Evolutionary conservation across 495 filamentous ascomycete genomes (phyloP).

Genomic region (Penicilliopsis zonata): DNA sequence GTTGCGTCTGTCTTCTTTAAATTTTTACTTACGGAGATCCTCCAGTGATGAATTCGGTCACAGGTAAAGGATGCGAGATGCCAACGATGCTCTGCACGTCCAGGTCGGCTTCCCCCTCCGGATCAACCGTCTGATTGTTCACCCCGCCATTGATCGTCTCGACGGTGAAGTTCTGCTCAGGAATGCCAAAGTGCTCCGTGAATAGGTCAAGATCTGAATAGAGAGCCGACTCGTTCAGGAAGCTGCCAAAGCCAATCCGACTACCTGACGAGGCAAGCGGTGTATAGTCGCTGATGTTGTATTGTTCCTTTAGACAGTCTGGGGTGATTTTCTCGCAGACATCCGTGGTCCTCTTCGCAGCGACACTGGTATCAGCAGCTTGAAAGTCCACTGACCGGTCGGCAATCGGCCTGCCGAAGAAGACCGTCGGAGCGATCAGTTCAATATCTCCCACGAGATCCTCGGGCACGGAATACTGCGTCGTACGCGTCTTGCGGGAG

Average conservation of each 20-base stretch:
- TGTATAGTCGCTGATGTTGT: constrained; percentile 42
- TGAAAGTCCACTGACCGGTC: constrained; percentile 8
- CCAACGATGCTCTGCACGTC: constrained; percentile 54
- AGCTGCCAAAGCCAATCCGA: constrained; percentile 45
- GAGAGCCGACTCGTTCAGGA: constrained; percentile 36
- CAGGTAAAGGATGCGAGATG: constrained; percentile 41
- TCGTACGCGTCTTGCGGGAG: constrained; percentile 37
- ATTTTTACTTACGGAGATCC: too few relatives aligned
- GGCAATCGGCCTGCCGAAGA: constrained; percentile 30
- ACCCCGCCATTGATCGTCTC: constrained; percentile 41
- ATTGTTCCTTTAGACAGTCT: constrained; percentile 44
- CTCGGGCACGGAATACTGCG: constrained; percentile 53
- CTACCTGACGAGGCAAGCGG: constrained; percentile 31
- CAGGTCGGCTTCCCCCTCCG: constrained; percentile 52
- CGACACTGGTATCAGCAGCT: constrained; percentile 6
- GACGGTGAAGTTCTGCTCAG: constrained; percentile 42
- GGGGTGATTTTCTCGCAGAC: too few relatives aligned
- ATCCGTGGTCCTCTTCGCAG: constrained; percentile 30
- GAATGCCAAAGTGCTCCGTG: constrained; percentile 20
- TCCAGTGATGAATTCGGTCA: constrained; percentile 50
- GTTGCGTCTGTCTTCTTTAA: too few relatives aligned
- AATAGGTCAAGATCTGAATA: constrained; percentile 21
- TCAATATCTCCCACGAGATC: constrained; percentile 38
- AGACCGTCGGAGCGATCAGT: constrained; percentile 47
- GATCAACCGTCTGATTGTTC: constrained; percentile 33